Conservation (phyloP, 75 land plant genomes). For the Gnetum montanum region DNA sequence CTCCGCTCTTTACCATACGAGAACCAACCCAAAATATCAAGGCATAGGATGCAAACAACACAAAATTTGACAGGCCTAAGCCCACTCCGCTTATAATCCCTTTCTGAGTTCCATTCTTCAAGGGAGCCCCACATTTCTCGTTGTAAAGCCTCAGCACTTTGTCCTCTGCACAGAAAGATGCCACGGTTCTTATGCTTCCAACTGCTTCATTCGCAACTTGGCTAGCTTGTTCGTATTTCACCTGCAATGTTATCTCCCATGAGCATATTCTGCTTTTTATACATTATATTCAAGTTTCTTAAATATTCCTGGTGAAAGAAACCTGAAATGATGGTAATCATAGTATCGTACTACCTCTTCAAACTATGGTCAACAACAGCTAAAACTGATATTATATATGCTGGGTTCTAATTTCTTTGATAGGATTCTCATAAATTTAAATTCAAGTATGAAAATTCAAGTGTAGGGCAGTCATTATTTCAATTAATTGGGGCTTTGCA, state of each 20-base stretch:
- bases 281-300: no score
- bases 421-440: no score
- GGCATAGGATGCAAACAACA: slow-evolving; percentile 34
- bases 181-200: slow-evolving; percentile 50
- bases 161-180: slow-evolving; percentile 55
- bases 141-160: slow-evolving; percentile 35
- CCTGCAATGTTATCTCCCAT: slow-evolving; percentile 15
- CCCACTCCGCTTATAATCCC: slow-evolving; percentile 46
- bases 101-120: slow-evolving; percentile 31
- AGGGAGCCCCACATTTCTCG: slow-evolving; percentile 33
- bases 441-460: no score
- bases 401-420: no score
- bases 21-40: slow-evolving; percentile 42
- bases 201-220: slow-evolving; percentile 64
- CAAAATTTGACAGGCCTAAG: slow-evolving; percentile 38
- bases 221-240: slow-evolving; percentile 54
- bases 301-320: no score
- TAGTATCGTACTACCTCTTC: no score
- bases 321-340: no score
- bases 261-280: no score
- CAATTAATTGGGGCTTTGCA: no score
- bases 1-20: slow-evolving; percentile 20
- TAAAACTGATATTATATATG: no score
- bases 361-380: no score
- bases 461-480: no score